phyloP scores from a whole-genome alignment of 2,329 filamentous ascomycete species.

The Calonectria honghensis region DNA sequence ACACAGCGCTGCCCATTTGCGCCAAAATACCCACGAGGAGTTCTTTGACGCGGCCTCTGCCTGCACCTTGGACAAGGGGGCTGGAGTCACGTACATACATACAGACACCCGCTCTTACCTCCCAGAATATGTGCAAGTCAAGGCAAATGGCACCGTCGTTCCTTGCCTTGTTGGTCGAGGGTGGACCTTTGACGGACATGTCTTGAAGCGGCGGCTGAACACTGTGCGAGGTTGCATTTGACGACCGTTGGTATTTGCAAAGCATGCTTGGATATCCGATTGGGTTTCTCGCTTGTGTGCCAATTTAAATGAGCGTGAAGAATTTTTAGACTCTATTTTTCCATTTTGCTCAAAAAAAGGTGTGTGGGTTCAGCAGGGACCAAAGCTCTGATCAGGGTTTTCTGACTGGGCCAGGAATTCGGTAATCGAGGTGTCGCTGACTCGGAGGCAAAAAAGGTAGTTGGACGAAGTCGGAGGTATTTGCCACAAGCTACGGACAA shows the following conservation, averaged over 20 bases:
- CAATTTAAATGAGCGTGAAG: slow-evolving; percentile 3
- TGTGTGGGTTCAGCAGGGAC: slow-evolving; percentile 22
- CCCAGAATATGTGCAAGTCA: slow-evolving; percentile 18
- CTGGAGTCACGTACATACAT: slow-evolving; percentile 36
- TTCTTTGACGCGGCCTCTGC: slow-evolving; percentile 30
- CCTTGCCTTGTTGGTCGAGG: slow-evolving; percentile 24
- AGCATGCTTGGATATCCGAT: background rate
- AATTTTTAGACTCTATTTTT: background rate
- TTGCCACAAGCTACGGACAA: slow-evolving; percentile 28
- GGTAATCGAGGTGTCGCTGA: slow-evolving; percentile 31
- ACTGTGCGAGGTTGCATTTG: slow-evolving; percentile 36
- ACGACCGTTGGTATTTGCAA: slow-evolving; percentile 15
- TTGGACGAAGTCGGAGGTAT: slow-evolving; percentile 18
- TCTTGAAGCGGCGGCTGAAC: slow-evolving; percentile 24
- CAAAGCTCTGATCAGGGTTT: slow-evolving; percentile 24
- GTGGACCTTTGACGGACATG: slow-evolving; percentile 8
- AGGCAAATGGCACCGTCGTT: slow-evolving; percentile 17
- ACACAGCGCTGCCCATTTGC: slow-evolving; percentile 32
- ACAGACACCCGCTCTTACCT: slow-evolving; percentile 10
- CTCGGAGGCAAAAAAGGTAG: slow-evolving; percentile 25
- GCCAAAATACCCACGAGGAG: slow-evolving; percentile 33
- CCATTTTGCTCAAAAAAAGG: background rate
- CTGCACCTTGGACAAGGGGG: slow-evolving; percentile 34
- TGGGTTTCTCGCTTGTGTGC: background rate
- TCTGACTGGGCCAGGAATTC: slow-evolving; percentile 23